Percentiles rank a stretch among this genome's conserved stretches.
Conservation (phyloP, 2,329 filamentous ascomycete species). For the Colletotrichum magnum region DNA sequence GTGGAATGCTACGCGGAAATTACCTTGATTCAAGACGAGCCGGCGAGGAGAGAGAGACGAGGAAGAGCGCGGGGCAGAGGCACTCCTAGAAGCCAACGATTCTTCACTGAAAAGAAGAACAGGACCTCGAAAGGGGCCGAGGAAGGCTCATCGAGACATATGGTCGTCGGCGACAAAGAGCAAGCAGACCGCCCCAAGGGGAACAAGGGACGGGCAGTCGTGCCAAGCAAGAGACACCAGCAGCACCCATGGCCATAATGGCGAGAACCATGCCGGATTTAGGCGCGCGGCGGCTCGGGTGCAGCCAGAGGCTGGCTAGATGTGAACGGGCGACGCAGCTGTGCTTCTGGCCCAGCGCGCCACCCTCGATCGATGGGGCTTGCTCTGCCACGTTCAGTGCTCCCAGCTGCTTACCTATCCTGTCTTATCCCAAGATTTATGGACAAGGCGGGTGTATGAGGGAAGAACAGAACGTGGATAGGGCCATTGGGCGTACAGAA, state of each 20-base stretch:
- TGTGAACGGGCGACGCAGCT: constrained; percentile 27
- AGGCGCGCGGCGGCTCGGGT: constrained; percentile 27
- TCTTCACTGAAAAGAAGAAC: constrained; percentile 4
- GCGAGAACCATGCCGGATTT: constrained; percentile 24
- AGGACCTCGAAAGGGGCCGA: not conserved
- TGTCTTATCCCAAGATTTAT: not conserved
- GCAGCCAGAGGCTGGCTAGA: constrained; percentile 10
- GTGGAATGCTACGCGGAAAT: constrained; percentile 26
- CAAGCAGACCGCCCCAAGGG: not conserved
- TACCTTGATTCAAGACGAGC: constrained; percentile 10
- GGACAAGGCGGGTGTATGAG: too few relatives aligned
- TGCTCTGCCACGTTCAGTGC: constrained; percentile 20
- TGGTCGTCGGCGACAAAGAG: constrained; percentile 21
- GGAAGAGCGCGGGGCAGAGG: not conserved
- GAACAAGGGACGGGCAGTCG: constrained; percentile 2
- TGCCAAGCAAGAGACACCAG: constrained; percentile 9
- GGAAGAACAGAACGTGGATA: too few relatives aligned
- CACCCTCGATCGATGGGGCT: constrained; percentile 25
- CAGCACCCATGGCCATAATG: not conserved
- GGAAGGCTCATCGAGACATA: not conserved
- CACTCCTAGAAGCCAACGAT: not conserved
- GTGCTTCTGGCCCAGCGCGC: constrained; percentile 15
- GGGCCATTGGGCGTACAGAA: too few relatives aligned
- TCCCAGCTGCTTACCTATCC: not conserved
- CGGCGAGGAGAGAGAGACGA: not conserved